phyloP scores from a whole-genome alignment of 148 eudicot genomes.

The Cornus kousa region DNA sequence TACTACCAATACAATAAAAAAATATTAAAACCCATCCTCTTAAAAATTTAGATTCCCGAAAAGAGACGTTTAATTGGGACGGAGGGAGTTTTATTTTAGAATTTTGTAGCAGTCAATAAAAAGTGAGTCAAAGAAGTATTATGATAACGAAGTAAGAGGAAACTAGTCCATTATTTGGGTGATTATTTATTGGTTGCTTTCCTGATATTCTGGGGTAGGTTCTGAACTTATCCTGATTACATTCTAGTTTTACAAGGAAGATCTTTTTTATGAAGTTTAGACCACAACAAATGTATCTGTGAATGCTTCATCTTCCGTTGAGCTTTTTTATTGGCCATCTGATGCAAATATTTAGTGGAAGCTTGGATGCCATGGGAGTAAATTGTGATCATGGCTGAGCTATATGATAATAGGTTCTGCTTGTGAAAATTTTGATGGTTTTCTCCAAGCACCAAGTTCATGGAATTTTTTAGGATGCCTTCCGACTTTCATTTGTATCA shows the following conservation, averaged over 20 bases:
- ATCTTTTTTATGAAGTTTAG: neutral
- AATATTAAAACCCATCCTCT: no score
- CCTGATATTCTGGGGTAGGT: neutral
- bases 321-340: no score
- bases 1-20: no score
- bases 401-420: neutral
- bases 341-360: no score
- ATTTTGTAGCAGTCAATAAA: neutral
- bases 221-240: neutral
- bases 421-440: neutral
- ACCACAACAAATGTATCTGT: neutral
- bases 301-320: neutral
- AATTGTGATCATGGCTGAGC: neutral
- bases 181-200: slow-evolving; percentile 1
- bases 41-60: no score
- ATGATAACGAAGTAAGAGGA: neutral
- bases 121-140: neutral
- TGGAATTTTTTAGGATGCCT: neutral
- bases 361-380: neutral
- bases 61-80: no score
- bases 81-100: no score
- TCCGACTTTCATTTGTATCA: no score
- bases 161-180: neutral
- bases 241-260: neutral
- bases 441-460: neutral